These are phyloP conservation scores for Chenopodium berlandieri DNA, from an alignment of 148 eudicot genomes.

Conservation along the genomic window DNA sequence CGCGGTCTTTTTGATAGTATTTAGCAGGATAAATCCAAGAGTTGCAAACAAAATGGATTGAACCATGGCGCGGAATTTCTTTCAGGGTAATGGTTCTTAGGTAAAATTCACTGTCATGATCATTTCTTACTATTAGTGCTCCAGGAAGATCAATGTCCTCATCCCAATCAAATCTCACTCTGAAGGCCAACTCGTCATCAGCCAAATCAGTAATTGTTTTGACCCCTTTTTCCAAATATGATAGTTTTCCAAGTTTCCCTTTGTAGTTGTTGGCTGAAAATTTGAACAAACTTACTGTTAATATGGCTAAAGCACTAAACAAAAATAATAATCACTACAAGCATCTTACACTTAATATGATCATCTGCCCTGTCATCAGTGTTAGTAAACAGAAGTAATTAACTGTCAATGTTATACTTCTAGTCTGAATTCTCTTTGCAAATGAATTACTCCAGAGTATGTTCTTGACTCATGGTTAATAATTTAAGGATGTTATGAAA, in stretches of 20 bases:
- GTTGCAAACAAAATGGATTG: constrained; percentile 54
- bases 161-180: constrained; percentile 51
- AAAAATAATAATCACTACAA: not conserved
- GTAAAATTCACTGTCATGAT: constrained; percentile 50
- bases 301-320: not conserved
- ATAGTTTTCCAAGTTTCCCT: constrained; percentile 26
- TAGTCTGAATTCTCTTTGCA: not conserved
- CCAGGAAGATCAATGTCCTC: constrained; percentile 63
- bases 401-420: not conserved
- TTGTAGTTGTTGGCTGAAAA: not conserved
- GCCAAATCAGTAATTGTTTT: constrained; percentile 26
- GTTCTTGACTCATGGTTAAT: too few relatives aligned
- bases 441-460: too few relatives aligned
- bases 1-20: constrained; percentile 43
- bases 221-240: constrained; percentile 46
- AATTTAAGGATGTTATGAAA: too few relatives aligned
- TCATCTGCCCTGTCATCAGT: not conserved
- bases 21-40: constrained; percentile 66
- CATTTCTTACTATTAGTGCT: constrained; percentile 52
- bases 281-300: not conserved
- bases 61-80: constrained; percentile 46
- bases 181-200: constrained; percentile 39
- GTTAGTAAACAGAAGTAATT: too few relatives aligned
- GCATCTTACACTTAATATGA: not conserved
- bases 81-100: constrained; percentile 54